Evolutionary conservation across 1,284 basidiomycete species (phyloP), one percentile per base, ranked within the genome.

Genomic region (Sporisorium iseilematis-ciliati): DNA sequence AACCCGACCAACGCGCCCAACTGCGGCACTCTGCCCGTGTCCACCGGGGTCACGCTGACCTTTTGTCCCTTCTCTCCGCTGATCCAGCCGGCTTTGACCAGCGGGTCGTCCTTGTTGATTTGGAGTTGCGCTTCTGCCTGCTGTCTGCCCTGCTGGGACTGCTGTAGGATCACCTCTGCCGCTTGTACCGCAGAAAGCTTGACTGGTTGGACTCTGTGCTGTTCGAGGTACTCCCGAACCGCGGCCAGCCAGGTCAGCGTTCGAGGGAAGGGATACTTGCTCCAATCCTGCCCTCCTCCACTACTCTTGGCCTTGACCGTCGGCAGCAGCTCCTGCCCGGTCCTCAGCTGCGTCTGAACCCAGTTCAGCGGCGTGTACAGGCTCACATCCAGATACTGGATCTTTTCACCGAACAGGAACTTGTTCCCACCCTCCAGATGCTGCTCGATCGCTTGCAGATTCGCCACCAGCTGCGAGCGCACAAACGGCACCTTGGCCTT

Each of bases 11-110:
- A 35, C 35, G 40, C 14, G 1, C 73, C 73, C 5, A 67, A 26
- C 51, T 77, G 75, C 4, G 75, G 71, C 38, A 77, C 75, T 18
- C 59, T 54, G 1, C 75, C 75, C 20, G 70, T 74, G 25, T 77
- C 75, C 7, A 63, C 63, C 0, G 75, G 75, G 1, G 70, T 73
- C 0, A 77, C 66, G 14, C 54, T 63, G 3, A 74, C 66, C 40
- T 50, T 55, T 31, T 73, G 66, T n/a, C 75, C 66, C 57, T 64
- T 65, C 4, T 68, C 52, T 10, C 67, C 67, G 14, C 54, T 69
- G n/a, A 77, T 35, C 69, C 69, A 77, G 3, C 69, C 69, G 2
- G 58, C 65, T 31, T 66, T 77, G 18, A 69, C 72, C 5, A 77
- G 62, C 26, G 68, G 57, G 21, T 77, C 75, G 2, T 70, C 50